Evolutionary conservation across 345 rosid genomes (phyloP), one percentile per base, ranked within the genome.

Genomic region (Noccaea bulbosa): DNA sequence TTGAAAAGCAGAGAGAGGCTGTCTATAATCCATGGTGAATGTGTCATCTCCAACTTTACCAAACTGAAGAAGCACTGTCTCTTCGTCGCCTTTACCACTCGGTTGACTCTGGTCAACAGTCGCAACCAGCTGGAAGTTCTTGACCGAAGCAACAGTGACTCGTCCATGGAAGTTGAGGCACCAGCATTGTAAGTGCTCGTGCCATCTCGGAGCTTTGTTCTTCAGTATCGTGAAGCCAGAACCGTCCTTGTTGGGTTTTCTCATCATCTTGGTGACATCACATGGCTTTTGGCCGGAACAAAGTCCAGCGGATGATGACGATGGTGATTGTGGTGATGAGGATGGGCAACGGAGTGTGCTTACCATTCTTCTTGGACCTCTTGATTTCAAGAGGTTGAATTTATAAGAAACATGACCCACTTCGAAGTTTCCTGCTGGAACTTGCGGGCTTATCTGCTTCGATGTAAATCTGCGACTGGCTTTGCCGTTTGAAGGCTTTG

Each of bases 311-410:
- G 76, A 71, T 74, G 85, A 16, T 35, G 61, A 12, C 5, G 66
- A 10, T 46, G 58, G 12, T 4, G 72, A 2, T 10, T 39, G 4
- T 44, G 53, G 11, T 37, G 74, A 61, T 57, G 77, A n/a, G 34
- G 69, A 62, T 49, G 88, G 83, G 80, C 89, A 84, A 22, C 76
- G 82, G 47, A 90, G 71, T 6, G 90, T 81, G 84, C 88, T 90
- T 43, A 90, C 77, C 97, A 93, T 93, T 78, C 98, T 90, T 81
- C 98, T 86, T 2, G 98, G 98, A 72, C 98, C 96, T 78, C 98
- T 86, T 56, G 98, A 93, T 73, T 93, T 93, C 69, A 93, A 77
- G 62, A 93, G 86, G 80, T 93, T 93, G 79, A 90, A 93, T 80
- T 93, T 93, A 81, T 93, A 93, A 11, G 91, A 80, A 38, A 93